Evolutionary conservation across 257 asterid species (phyloP).

Genomic region (Solanum tacnaense): DNA sequence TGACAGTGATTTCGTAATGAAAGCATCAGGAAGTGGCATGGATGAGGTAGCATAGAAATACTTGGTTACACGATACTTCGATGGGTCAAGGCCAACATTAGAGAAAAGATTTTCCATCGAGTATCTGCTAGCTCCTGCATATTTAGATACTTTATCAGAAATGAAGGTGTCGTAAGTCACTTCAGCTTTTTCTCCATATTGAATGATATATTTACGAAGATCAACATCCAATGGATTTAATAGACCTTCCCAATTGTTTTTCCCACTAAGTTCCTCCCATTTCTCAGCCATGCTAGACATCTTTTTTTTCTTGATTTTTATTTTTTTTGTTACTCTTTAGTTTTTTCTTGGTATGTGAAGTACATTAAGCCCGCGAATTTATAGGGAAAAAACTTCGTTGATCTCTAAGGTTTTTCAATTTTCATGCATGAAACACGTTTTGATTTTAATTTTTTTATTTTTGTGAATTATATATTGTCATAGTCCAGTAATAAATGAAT

Average conservation of each 20-base stretch:
- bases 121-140: constrained; percentile 61
- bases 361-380: not conserved
- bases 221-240: constrained; percentile 60
- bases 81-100: constrained; percentile 40
- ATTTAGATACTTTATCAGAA: constrained; percentile 43
- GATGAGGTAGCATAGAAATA: constrained; percentile 70
- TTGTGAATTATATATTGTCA: not conserved
- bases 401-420: not conserved
- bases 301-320: not conserved
- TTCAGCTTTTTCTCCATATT: constrained; percentile 61
- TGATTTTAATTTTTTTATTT: not conserved
- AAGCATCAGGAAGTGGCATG: constrained; percentile 46
- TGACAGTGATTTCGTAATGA: constrained; percentile 50
- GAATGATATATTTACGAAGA: constrained; percentile 58
- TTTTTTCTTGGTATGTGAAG: not conserved
- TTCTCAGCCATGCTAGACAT: constrained; percentile 17
- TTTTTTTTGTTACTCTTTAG: not conserved
- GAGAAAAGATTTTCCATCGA: constrained; percentile 36
- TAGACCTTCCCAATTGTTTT: constrained; percentile 46
- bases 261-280: constrained; percentile 74
- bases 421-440: not conserved
- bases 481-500: not conserved
- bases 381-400: not conserved
- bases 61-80: constrained; percentile 43
- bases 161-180: constrained; percentile 73